Base-by-base conservation (phyloP, 129 eudicot genomes). In the Silybum marianum region DNA sequence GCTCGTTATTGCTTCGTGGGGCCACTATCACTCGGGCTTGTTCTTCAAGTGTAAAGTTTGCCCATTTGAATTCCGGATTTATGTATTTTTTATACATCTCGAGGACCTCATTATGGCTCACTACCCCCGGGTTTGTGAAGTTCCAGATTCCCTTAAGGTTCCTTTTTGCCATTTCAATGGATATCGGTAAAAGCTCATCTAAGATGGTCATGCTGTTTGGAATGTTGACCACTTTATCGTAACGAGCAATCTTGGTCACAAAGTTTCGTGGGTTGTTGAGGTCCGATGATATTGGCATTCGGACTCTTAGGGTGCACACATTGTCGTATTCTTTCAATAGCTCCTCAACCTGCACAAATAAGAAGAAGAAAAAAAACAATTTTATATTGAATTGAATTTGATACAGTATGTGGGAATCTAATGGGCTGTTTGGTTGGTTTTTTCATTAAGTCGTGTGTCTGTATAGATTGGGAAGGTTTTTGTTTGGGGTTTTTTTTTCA, bases 201-300 rank as follows among this genome's bases (percentile, higher is more conserved):
- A 95, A 87, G 84, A 95, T 85, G 30, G 92, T 92, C 99, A 95
- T 95, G 84, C 97, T 90, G 94, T 95, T 95, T 77, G 99, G 99
- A 39, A 95, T 95, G 82, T 95, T 88, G 13, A 95, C 99, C 68
- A 95, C 99, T 84, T 95, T 95, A 65, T 89, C 89, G 66, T 95
- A 95, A 16, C 90, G 92, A 12, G 88, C 83, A 51, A 95, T 95
- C 80, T 95, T 95, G 24, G 99, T 90, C 84, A 95, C 88, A 89
- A 95, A 95, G 83, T 95, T 95, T 28, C 99, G 90, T 9, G 99
- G 99, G 90, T 95, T 95, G 87, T 72, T 88, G 71, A 95, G 90
- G 82, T 95, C 99, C 0, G 97, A 92, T 19, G 99, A 95, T 51
- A 95, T 95, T 2, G 99, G 99, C 99, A 95, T 95, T 34, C 99